A percentile compares a stretch with the other conserved stretches of the same genome.
Conservation (phyloP, 108 stramenopile species). For the Nitzschia putrida region DNA sequence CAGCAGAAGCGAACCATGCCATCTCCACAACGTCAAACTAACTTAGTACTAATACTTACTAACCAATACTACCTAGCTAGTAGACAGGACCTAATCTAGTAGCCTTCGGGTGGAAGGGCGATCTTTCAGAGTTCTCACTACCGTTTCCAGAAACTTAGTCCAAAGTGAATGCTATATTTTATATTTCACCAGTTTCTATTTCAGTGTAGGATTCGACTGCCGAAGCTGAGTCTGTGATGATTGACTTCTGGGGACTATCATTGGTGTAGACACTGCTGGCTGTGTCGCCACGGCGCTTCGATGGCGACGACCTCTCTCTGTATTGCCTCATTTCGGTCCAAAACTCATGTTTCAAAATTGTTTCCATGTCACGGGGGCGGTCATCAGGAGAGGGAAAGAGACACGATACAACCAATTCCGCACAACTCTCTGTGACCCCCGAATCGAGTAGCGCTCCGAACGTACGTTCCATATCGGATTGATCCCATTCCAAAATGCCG, state of each 20-base stretch:
- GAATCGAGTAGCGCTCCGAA: slow-evolving; percentile 38
- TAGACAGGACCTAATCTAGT: too few species aligned
- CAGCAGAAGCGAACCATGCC: too few species aligned
- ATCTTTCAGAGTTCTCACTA: too few species aligned
- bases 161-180: too few species aligned
- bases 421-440: slow-evolving; percentile 53
- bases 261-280: not conserved
- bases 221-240: slow-evolving; percentile 8
- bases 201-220: not conserved
- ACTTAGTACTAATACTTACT: too few species aligned
- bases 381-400: slow-evolving; percentile 41
- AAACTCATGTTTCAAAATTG: slow-evolving; percentile 48
- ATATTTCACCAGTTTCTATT: not conserved
- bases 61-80: too few species aligned
- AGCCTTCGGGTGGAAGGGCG: too few species aligned
- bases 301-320: slow-evolving; percentile 16
- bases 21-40: too few species aligned
- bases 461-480: slow-evolving; percentile 41
- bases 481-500: slow-evolving; percentile 47
- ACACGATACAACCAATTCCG: slow-evolving; percentile 63
- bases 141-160: too few species aligned
- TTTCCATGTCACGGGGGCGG: slow-evolving; percentile 45
- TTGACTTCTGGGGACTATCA: not conserved
- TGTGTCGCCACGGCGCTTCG: slow-evolving; percentile 3
- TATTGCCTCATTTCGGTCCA: slow-evolving; percentile 40